Base-by-base conservation (phyloP, 2,329 filamentous ascomycete species). In the Clarireedia monteithiana region DNA sequence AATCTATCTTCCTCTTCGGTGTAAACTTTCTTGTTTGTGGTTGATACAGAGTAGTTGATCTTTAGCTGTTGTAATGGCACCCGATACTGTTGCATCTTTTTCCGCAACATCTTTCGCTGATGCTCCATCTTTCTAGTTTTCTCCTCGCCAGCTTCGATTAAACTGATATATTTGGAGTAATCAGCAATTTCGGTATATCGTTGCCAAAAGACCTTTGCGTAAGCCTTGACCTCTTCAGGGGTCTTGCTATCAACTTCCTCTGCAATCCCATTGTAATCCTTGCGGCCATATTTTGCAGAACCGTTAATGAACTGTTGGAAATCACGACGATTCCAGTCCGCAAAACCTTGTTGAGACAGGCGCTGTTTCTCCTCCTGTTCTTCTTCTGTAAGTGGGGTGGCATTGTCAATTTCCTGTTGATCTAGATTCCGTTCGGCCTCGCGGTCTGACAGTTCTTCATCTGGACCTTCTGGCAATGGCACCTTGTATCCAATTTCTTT, bases 11-110 rank as follows among this genome's bases (percentile, higher is more conserved):
- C 94, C 69, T 99, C 94, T 70, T 99, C 95, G 0, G 91, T 97
- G 70, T 99, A 99, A 1, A 99, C 91, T 76, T 99, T 99, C 77
- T 99, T 99, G 81, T 99, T 99, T 9, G 95, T 99, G 2, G 94
- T 99, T 6, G 91, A 96, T 27, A 99, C 94, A 0, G 91, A 96
- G 73, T 99, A 99, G 74, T 96, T 97, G 76, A 99, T 91, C 77
- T 96, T 96, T 67, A 99, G 84, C 72, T 99, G 94, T 71, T 99
- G 94, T 15, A 99, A 80, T 24, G 94, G 95, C 50, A 97, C 92
- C n/a, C 94, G 88, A 70, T 96, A 97, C 77, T 94, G 89, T 65
- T 86, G 82, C 81, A 99, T 88, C 81, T 99, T 99, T 81, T 91
- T 95, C 61, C 86, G 84, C 55, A 99, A 80, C 76, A 97, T 86